phyloP scores from a whole-genome alignment of 768 basidiomycete species.

The Flagelloscypha sp. region DNA sequence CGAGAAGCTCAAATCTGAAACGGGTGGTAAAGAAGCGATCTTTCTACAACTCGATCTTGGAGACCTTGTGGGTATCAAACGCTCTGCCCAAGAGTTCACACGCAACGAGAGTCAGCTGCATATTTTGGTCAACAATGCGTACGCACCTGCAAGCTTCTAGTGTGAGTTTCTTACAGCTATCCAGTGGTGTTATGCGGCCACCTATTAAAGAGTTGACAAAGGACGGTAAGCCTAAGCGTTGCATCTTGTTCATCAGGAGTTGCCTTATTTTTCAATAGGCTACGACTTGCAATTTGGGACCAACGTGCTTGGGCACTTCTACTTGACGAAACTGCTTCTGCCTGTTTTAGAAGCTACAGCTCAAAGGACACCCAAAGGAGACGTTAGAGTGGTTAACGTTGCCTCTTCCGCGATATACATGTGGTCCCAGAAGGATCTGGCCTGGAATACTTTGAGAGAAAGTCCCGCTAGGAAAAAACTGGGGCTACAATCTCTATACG shows the following conservation, averaged over 20 bases:
- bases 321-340: constrained; percentile 16
- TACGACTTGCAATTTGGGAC: constrained; percentile 19
- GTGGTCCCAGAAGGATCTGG: constrained; percentile 12
- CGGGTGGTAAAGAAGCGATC: constrained; percentile 29
- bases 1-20: constrained; percentile 28
- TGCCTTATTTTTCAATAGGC: constrained; percentile 9
- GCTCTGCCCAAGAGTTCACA: constrained; percentile 2
- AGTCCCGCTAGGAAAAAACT: constrained; percentile 14
- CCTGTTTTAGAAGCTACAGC: constrained; percentile 22
- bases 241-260: neutral
- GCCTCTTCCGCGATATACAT: constrained; percentile 12
- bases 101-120: constrained; percentile 18
- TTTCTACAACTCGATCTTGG: constrained; percentile 8
- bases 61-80: neutral
- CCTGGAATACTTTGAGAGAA: constrained; percentile 20
- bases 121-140: constrained; percentile 22
- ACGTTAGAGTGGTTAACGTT: constrained; percentile 32
- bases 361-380: constrained; percentile 17
- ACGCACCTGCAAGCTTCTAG: neutral
- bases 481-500: constrained; percentile 9
- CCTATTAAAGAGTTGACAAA: constrained; percentile 19
- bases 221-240: constrained; percentile 13
- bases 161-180: neutral
- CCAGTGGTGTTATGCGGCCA: constrained; percentile 22
- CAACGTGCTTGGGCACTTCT: constrained; percentile 15